Conservation (phyloP, 352 stramenopile genomes). For the Globisporangium lucens region DNA sequence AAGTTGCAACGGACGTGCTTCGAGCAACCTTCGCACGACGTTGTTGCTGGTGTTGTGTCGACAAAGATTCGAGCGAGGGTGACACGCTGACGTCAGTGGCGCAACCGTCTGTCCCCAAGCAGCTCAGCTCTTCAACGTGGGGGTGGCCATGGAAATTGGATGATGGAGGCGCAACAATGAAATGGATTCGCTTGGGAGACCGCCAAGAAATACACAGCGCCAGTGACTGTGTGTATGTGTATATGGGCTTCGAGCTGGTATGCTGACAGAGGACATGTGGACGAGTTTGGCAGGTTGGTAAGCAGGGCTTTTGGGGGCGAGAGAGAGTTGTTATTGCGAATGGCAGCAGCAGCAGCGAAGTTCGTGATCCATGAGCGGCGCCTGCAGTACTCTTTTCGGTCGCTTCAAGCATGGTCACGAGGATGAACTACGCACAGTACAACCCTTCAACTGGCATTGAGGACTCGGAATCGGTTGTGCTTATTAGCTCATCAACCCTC, state of each 20-base stretch:
- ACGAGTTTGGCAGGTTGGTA: no score
- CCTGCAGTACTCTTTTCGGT: neutral
- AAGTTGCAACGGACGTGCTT: neutral
- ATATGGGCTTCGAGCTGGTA: no score
- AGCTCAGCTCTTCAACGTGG: slow-evolving; percentile 6
- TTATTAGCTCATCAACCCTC: neutral
- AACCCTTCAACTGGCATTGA: no score
- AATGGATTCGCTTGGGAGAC: neutral
- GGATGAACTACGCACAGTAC: no score
- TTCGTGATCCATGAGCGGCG: neutral
- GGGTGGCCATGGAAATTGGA: neutral
- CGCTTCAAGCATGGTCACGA: neutral
- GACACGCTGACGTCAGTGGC: slow-evolving; percentile 4
- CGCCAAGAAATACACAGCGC: neutral
- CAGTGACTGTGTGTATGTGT: neutral
- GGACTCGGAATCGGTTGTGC: neutral
- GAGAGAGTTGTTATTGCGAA: neutral
- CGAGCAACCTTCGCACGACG: neutral
- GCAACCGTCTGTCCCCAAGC: neutral
- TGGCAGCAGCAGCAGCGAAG: neutral
- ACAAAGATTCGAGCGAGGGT: slow-evolving; percentile 7
- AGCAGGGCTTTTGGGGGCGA: no score
- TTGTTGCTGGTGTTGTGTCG: slow-evolving; percentile 10
- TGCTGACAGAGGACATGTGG: no score
- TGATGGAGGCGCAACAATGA: neutral